phyloP scores from a whole-genome alignment of 129 eudicot species.

The Centrapalus pauciflorus region DNA sequence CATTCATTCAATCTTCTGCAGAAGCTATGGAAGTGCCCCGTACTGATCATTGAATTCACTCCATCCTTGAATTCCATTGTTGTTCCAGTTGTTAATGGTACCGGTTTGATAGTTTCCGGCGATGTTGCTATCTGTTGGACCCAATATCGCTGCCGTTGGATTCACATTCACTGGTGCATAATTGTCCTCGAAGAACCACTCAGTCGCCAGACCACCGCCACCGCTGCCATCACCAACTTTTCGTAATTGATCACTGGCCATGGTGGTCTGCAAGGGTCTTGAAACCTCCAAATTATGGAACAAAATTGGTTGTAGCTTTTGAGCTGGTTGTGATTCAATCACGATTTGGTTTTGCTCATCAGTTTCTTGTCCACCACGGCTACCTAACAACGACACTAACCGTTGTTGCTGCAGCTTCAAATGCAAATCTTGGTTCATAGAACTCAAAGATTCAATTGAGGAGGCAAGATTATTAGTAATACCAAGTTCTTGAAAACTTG shows the following conservation, averaged over 20 bases:
- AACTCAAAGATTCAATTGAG: constrained; percentile 78
- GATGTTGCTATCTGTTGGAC: constrained; percentile 4
- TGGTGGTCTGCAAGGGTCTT: constrained; percentile 15
- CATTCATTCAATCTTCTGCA: not conserved
- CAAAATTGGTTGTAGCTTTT: constrained; percentile 51
- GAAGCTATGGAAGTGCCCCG: constrained; percentile 39
- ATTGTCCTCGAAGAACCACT: constrained; percentile 47
- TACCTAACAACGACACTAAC: constrained; percentile 31
- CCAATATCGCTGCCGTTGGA: constrained; percentile 8
- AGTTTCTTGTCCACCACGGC: constrained; percentile 4
- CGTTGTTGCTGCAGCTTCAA: constrained; percentile 83
- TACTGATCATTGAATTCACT: constrained; percentile 38
- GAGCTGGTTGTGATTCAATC: constrained; percentile 13
- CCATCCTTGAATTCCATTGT: constrained; percentile 48
- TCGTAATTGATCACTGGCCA: constrained; percentile 18
- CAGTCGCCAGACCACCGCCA: constrained; percentile 32
- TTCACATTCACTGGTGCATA: constrained; percentile 34
- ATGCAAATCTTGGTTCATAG: constrained; percentile 75
- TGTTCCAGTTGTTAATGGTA: constrained; percentile 31
- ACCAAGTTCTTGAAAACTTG: constrained; percentile 42
- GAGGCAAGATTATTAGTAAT: constrained; percentile 30
- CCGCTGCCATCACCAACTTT: constrained; percentile 17
- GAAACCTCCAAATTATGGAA: constrained; percentile 53
- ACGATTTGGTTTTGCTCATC: constrained; percentile 2
- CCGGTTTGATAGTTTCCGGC: constrained; percentile 30